Percentiles rank a stretch among this genome's conserved stretches.
Evolutionary conservation across 2,329 filamentous ascomycete species (phyloP).

Genomic region (Claviceps sp.): DNA sequence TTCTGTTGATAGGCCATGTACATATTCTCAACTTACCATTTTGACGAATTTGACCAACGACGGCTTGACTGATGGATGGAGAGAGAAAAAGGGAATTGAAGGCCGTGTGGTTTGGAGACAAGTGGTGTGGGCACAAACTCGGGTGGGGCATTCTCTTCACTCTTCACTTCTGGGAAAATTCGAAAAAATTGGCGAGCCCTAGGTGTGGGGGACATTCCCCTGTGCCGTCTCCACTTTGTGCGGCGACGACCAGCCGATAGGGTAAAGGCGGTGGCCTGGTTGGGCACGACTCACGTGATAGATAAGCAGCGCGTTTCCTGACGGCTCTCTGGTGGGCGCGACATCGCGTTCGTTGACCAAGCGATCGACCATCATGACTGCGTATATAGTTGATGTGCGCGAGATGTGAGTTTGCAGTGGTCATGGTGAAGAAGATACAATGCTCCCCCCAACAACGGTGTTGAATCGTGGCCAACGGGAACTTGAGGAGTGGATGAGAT

Average conservation of each 20-base stretch:
- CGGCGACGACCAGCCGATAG: not conserved
- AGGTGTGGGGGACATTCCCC: slow-evolving; percentile 7
- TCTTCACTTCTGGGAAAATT: slow-evolving; percentile 9
- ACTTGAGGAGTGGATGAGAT: no score
- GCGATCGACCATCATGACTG: no score
- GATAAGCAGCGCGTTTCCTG: not conserved
- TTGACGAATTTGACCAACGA: slow-evolving; percentile 43
- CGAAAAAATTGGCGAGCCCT: slow-evolving; percentile 23
- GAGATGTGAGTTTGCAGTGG: no score
- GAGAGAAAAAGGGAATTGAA: slow-evolving; percentile 12
- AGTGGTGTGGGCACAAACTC: slow-evolving; percentile 7
- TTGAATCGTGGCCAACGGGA: no score
- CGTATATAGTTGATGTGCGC: no score
- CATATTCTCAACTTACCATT: slow-evolving; percentile 48
- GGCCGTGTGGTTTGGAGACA: not conserved
- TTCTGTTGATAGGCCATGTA: slow-evolving; percentile 19
- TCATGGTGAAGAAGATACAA: no score
- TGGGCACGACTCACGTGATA: slow-evolving; percentile 27
- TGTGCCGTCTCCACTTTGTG: not conserved
- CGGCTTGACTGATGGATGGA: slow-evolving; percentile 20
- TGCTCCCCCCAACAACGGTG: no score
- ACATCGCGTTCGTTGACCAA: no score
- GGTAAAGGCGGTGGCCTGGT: slow-evolving; percentile 13
- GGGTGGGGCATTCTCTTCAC: not conserved
- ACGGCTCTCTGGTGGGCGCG: not conserved